Percentiles rank a stretch among this genome's conserved stretches.
phyloP scores from a whole-genome alignment of 129 eudicot genomes.

The Helianthus tuberosus region DNA sequence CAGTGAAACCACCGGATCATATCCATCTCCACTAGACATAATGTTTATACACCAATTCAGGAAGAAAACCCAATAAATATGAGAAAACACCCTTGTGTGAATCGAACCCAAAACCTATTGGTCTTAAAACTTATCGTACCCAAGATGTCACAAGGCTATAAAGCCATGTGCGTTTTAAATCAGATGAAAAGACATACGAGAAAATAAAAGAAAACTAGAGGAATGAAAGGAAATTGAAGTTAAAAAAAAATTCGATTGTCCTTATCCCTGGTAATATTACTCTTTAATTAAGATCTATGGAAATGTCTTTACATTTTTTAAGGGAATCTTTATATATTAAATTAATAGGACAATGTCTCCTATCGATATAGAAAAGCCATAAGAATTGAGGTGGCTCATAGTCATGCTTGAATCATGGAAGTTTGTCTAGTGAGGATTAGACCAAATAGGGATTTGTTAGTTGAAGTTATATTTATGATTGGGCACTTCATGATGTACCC shows the following conservation, averaged over 20 bases:
- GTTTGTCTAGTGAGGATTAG: constrained; percentile 45
- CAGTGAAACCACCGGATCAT: no score
- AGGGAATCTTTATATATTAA: constrained; percentile 28
- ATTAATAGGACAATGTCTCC: constrained; percentile 38
- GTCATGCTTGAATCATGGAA: constrained; percentile 50
- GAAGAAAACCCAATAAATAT: no score
- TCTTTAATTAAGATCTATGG: constrained; percentile 25
- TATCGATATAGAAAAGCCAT: constrained; percentile 37
- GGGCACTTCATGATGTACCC: constrained; percentile 31
- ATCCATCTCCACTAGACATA: no score
- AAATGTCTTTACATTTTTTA: constrained; percentile 1
- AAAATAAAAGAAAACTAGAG: no score
- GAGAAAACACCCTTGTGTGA: no score
- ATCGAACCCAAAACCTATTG: no score
- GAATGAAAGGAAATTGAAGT: background rate
- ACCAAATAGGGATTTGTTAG: constrained; percentile 41
- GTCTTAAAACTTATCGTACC: no score
- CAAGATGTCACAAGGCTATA: no score
- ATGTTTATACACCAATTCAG: no score
- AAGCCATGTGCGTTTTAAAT: no score
- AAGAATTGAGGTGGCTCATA: constrained; percentile 53
- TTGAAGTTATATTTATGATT: constrained; percentile 41
- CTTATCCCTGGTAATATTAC: constrained; percentile 39
- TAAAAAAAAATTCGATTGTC: background rate
- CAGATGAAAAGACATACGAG: no score